Base-by-base conservation (phyloP, 2,329 filamentous ascomycete genomes). In the Eurotiales sp. region DNA sequence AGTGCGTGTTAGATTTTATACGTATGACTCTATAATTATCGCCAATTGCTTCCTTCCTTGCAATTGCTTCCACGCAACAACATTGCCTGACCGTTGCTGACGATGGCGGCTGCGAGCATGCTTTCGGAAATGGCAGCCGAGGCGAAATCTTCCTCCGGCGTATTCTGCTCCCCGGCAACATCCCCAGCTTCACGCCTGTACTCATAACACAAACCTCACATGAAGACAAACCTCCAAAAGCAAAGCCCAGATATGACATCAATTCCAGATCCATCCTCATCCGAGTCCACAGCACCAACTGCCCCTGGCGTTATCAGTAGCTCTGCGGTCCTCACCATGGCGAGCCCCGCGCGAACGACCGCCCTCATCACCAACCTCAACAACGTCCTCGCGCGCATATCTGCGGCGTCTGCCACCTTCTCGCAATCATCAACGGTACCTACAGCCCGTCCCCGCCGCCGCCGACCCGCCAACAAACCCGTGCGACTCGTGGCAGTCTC, bases 401-500 rank as follows among this genome's bases (percentile, higher is more conserved):
- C 75, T 27, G 71, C 78, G 15, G 53, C 53, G 32, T 46, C 50
- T 11, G 30, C 42, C 22, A 55, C 32, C 1, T 44, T 52, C 21
- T 22, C 32, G 11, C 34, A 78, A 77, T 40, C 76, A 79, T 17
- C 55, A 56, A 40, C 53, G 14, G 5, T 27, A 27, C 25, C 25
- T 6, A 27, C 25, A 27, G 25, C 25, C 25, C 44, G 12, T 15
- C 8, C 19, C 21, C 41, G 27, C 23, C 42, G 41, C 30, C 37
- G 36, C 29, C 37, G 47, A 50, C 47, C 47, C 3, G 47, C 47
- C 27, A 34, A 46, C 45, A 40, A 62, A 51, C 56, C 63, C 19
- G 58, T 69, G 39, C 86, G 93, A 42, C 80, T 99, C 34, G 90
- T 99, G 37, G 92, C 93, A 23, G 93, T 99, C 45, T 96, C 91